Evolutionary conservation across 2,329 filamentous ascomycete genomes (phyloP).

Genomic region (Emergomyces orientalis): DNA sequence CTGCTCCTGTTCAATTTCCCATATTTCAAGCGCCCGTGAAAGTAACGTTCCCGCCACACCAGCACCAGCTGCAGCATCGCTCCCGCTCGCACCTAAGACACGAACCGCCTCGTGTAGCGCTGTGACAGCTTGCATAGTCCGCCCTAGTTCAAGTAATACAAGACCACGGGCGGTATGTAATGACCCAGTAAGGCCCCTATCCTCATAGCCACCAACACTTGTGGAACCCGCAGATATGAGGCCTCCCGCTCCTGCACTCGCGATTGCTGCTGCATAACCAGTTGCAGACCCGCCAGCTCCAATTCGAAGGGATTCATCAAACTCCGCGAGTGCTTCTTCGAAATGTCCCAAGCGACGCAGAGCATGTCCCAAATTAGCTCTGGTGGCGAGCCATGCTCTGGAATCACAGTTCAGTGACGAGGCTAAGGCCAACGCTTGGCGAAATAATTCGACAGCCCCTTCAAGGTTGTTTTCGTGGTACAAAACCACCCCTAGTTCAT

Average conservation of each 20-base stretch:
- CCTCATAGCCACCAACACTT: constrained; percentile 39
- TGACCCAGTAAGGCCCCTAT: constrained; percentile 38
- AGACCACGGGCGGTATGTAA: constrained; percentile 55
- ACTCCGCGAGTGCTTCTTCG: constrained; percentile 65
- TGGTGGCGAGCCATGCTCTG: constrained; percentile 70
- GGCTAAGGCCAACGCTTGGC: constrained; percentile 65
- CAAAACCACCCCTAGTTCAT: constrained; percentile 92
- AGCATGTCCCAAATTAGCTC: constrained; percentile 83
- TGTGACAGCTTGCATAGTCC: constrained; percentile 66
- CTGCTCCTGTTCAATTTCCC: constrained; percentile 32
- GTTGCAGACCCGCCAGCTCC: constrained; percentile 66
- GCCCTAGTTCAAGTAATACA: constrained; percentile 67
- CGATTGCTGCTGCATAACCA: constrained; percentile 60
- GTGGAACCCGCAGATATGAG: constrained; percentile 29
- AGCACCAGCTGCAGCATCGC: constrained; percentile 39
- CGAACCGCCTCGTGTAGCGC: constrained; percentile 65
- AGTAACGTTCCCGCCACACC: constrained; percentile 40
- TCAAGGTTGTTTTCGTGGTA: constrained; percentile 79
- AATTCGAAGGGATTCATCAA: constrained; percentile 76
- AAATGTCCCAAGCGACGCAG: constrained; percentile 63
- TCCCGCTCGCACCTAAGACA: constrained; percentile 37
- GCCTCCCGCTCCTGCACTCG: constrained; percentile 28
- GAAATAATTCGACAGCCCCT: constrained; percentile 69
- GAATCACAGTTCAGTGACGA: constrained; percentile 74
- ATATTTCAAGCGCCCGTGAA: constrained; percentile 38